Conservation (phyloP, 1,284 basidiomycete species). For the Cryptococcus amylolentus region DNA sequence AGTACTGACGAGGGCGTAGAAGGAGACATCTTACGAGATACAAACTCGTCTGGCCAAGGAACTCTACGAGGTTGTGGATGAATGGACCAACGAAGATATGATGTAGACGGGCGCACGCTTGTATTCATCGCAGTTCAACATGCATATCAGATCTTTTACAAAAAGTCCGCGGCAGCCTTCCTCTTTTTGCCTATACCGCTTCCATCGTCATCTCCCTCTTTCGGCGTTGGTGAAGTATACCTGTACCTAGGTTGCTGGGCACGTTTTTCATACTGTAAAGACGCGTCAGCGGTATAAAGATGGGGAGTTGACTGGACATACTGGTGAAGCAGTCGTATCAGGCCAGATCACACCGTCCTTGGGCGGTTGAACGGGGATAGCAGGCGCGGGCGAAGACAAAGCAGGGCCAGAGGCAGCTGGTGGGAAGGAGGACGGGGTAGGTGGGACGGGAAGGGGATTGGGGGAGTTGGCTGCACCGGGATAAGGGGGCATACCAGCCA, state of each 20-base stretch:
- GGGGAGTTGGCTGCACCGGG: too few species aligned
- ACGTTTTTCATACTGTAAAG: slow-evolving; percentile 61
- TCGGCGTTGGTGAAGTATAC: slow-evolving; percentile 50
- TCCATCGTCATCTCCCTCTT: slow-evolving; percentile 17
- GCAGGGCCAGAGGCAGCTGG: slow-evolving; percentile 23
- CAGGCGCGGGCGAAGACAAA: slow-evolving; percentile 30
- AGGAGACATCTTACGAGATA: slow-evolving; percentile 65
- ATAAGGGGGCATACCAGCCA: slow-evolving; percentile 11
- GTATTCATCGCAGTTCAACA: background rate
- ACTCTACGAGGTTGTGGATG: slow-evolving; percentile 76
- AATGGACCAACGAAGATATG: slow-evolving; percentile 51
- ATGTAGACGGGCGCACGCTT: background rate
- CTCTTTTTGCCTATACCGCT: slow-evolving; percentile 37
- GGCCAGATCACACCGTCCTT: slow-evolving; percentile 51
- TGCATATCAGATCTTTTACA: slow-evolving; percentile 21
- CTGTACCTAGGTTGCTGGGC: slow-evolving; percentile 71
- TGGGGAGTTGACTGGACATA: slow-evolving; percentile 23
- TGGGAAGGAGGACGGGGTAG: slow-evolving; percentile 4
- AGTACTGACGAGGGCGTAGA: slow-evolving; percentile 5
- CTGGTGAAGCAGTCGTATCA: slow-evolving; percentile 42
- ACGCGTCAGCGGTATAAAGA: background rate
- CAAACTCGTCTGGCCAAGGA: slow-evolving; percentile 77
- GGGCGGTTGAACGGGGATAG: slow-evolving; percentile 30
- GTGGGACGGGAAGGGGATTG: too few species aligned
- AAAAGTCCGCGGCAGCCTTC: slow-evolving; percentile 51